Base-by-base conservation (phyloP, 1,139 yeast genomes). In the Candida buenavistaensis region DNA sequence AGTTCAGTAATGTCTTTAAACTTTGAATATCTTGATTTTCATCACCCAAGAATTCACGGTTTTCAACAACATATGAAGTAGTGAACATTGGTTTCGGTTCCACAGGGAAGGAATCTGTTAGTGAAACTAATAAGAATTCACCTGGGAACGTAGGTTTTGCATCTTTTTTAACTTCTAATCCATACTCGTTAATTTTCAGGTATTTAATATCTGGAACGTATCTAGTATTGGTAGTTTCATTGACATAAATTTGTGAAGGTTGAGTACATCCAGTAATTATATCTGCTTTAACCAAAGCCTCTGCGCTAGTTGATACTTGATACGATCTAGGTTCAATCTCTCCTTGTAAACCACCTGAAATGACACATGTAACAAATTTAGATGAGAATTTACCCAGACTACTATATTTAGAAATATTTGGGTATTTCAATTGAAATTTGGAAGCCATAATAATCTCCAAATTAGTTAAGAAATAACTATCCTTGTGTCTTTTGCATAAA, bases 91-190 rank as follows among this genome's bases (percentile, higher is more conserved):
- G 80, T 5, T 58, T 58, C 4, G 85, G 81, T 0, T 68, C 68
- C 39, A 76, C 68, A 2, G 96, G 96, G 73, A 92, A 92, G 1
- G 98, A 96, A 57, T 92, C 97, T 11, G 95, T 84, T 42, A 92
- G 64, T 3, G 97, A 83, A 1, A 92, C 95, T 35, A 94, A 63
- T 42, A 94, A 62, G 56, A 87, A 94, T 46, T 94, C 98, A 11
- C 88, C 94, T 0, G 99, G 99, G 59, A 94, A 89, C 5, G 96
- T 88, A 0, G 98, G 97, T 53, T 86, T 87, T 10, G 97, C 98
- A 52, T 87, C 85, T 28, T 80, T 79, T 53, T 88, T 89, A 12
- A 92, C 95, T 32, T 88, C 82, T 17, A 89, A 67, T 6, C 89
- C 88, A 59, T 92, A 94, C 58, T 94, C 97, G 55, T 94, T 94